Base-by-base conservation (phyloP, 2,329 filamentous ascomycete species). In the Knoxdaviesia proteae region DNA sequence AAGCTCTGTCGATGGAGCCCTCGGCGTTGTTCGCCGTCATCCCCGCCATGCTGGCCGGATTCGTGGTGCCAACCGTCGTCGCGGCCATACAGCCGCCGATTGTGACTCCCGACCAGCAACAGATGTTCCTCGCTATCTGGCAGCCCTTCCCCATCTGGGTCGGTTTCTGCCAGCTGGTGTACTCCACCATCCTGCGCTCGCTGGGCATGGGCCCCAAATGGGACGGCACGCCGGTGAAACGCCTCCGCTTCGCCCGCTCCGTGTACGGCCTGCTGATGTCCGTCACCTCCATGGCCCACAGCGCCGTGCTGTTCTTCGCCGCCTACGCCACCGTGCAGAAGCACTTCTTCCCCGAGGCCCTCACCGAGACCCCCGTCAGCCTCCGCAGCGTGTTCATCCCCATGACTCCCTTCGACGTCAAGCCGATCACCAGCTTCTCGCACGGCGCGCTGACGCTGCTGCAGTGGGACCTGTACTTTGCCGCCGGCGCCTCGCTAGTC, bases 391-490 rank as follows among this genome's bases (percentile, higher is more conserved):
- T 49, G 1, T 49, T 54, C 42, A 36, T 47, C 5, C 46, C 47
- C 4, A 42, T 39, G 33, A 48, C 45, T 4, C 41, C 44, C 5
- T 38, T 43, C 11, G 35, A 42, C 10, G 38, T 45, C n/a, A 7
- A 38, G 20, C n/a, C 42, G 11, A n/a, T 44, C 6, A 32, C 33
- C 3, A 47, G 43, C 3, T 2, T 51, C 8, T 44, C 49, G 6
- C 42, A 44, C 11, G 50, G 48, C 0, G 32, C 32, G 0, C 20
- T 49, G 38, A 39, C 45, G 4, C 29, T 51, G 6, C 39, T 53
- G 36, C 49, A 52, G 40, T 54, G 50, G 41, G 50, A 54, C 10
- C 30, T 52, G 38, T 51, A 49, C 43, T 50, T 48, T 39, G 47
- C 48, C 1, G 40, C 42, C 4, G 35, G 35, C 7, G 48, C 45